Percentiles rank a stretch among this genome's conserved stretches.
Evolutionary conservation across 2,329 filamentous ascomycete genomes (phyloP).

Genomic region (Cytospora mali): DNA sequence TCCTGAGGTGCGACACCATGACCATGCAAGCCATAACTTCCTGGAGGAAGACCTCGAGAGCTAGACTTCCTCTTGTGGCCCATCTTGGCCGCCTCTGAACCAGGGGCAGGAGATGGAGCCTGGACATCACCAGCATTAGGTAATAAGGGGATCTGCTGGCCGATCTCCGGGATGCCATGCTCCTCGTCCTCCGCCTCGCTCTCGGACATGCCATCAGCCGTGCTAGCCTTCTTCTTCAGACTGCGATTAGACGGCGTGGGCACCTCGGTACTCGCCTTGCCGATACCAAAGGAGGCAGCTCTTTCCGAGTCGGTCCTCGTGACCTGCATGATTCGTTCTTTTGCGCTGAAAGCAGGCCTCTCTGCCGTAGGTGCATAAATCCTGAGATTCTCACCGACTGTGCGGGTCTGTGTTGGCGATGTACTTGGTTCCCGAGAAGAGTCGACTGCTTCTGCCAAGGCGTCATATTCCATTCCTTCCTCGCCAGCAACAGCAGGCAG

Average conservation of each 20-base stretch:
- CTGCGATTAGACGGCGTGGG: constrained; percentile 50
- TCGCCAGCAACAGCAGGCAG: constrained; percentile 80
- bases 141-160: constrained; percentile 91
- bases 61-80: constrained; percentile 74
- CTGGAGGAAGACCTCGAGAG: constrained; percentile 72
- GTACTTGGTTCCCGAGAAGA: constrained; percentile 45
- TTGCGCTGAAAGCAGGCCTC: constrained; percentile 77
- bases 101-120: constrained; percentile 79
- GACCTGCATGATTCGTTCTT: constrained; percentile 78
- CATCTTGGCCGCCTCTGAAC: constrained; percentile 43
- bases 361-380: constrained; percentile 89
- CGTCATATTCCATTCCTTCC: constrained; percentile 87
- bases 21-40: constrained; percentile 90
- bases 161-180: constrained; percentile 89
- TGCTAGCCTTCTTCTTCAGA: constrained; percentile 66
- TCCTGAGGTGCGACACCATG: constrained; percentile 77
- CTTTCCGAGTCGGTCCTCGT: constrained; percentile 90
- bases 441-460: constrained; percentile 50
- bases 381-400: constrained; percentile 78
- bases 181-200: constrained; percentile 68
- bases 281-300: constrained; percentile 83
- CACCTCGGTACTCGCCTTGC: constrained; percentile 62
- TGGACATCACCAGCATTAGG: constrained; percentile 93
- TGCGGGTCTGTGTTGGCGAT: constrained; percentile 73
- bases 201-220: constrained; percentile 52